Evolutionary conservation across 2,329 filamentous ascomycete species (phyloP).

Genomic region (Colletotrichum abscissum): DNA sequence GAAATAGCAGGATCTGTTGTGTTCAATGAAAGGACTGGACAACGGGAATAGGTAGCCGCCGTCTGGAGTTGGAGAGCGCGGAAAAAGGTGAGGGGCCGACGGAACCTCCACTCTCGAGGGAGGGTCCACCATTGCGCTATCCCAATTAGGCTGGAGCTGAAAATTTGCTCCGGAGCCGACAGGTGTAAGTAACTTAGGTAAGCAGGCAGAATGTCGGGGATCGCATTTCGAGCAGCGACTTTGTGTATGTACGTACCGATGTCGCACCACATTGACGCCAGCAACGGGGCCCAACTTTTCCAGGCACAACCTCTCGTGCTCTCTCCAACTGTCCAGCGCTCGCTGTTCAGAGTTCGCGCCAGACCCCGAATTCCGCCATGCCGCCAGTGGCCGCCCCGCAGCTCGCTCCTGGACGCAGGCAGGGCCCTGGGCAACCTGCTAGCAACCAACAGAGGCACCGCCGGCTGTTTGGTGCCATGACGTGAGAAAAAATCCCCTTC

Average conservation of each 20-base stretch:
- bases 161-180: constrained; percentile 3
- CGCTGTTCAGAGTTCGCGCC: neutral
- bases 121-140: neutral
- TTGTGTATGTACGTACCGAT: constrained; percentile 11
- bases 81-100: constrained; percentile 5
- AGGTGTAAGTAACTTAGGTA: neutral
- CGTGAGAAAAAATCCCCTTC: constrained; percentile 32
- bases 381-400: constrained; percentile 26
- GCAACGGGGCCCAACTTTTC: constrained; percentile 2
- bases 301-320: neutral
- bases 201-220: neutral
- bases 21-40: neutral
- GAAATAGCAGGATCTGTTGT: neutral
- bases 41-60: neutral
- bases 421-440: constrained; percentile 25
- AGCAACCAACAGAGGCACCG: constrained; percentile 31
- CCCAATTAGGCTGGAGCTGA: constrained; percentile 3
- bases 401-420: constrained; percentile 17
- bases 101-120: neutral
- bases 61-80: neutral
- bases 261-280: constrained; percentile 13
- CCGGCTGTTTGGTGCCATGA: constrained; percentile 20
- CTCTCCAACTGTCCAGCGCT: neutral
- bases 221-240: neutral
- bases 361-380: constrained; percentile 30